Base-by-base conservation (phyloP, 345 rosid species). In the Durio zibethinus region DNA sequence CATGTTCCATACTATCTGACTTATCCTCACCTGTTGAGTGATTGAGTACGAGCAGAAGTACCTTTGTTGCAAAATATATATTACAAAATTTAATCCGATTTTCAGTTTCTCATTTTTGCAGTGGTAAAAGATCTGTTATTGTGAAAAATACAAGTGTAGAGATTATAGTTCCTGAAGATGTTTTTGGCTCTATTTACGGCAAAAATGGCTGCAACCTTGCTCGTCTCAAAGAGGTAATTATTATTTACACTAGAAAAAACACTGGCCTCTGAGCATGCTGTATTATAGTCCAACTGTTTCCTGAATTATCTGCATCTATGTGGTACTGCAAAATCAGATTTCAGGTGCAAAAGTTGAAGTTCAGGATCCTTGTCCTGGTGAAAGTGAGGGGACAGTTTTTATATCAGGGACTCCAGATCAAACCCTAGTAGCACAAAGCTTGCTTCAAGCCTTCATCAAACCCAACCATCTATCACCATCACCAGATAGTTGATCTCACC, bases 391-490 rank as follows among this genome's bases (percentile, higher is more conserved):
- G 48, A 83, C 75, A 47, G 76, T 90, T 54, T 81, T 85, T 75
- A 84, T 92, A 79, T 89, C 90, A 12, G 94, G 94, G 73, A 84
- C 77, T 21, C 88, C 91, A 29, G 90, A 88, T 71, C 82, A 89
- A 82, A 82, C 89, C 63, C 77, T 57, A n/a, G 78, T 81, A 69
- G 91, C 91, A 0, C 86, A 84, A 77, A 84, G 87, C 81, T 81
- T 92, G 85, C 91, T 86, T 77, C 88, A 86, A 38, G 86, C 87
- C 40, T 86, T 84, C 74, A 64, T 83, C 78, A 80, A 33, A 61
- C 60, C 52, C 16, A 27, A 21, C 54, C 54, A 74, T 54, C 67
- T 29, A 77, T 54, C 60, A 53, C 50, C 50, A 65, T 72, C 36
- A 47, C 16, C 42, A 61, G 36, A 10, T 45, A n/a, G 9, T 10